These are phyloP conservation scores for Pythium pyrilobum DNA, from an alignment of 352 stramenopile genomes.

Conservation along the genomic window DNA sequence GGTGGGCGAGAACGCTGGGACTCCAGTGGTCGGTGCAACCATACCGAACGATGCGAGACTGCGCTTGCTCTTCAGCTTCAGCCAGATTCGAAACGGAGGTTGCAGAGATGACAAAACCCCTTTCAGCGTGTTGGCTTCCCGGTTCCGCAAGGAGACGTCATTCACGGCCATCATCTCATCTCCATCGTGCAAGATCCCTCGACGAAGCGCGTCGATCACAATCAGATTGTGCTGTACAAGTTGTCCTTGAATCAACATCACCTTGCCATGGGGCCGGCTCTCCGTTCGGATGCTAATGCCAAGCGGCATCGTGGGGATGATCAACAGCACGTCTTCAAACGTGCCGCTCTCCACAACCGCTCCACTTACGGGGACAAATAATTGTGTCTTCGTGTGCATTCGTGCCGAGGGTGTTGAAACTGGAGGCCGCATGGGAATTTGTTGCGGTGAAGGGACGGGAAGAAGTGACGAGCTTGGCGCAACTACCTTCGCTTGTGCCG, in stretches of 20 bases:
- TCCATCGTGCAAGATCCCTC: constrained; percentile 45
- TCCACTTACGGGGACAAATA: constrained; percentile 10
- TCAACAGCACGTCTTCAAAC: constrained; percentile 58
- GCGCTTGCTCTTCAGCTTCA: constrained; percentile 39
- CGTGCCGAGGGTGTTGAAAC: neutral
- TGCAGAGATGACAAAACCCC: constrained; percentile 28
- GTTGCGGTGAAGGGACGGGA: neutral
- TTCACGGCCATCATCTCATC: constrained; percentile 71
- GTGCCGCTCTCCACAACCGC: neutral
- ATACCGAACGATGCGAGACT: constrained; percentile 10
- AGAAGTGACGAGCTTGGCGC: neutral
- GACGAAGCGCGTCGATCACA: constrained; percentile 37
- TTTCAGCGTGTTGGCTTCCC: constrained; percentile 23
- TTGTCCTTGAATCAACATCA: constrained; percentile 10
- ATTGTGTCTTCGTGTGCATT: constrained; percentile 9
- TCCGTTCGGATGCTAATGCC: constrained; percentile 40
- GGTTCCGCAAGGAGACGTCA: constrained; percentile 33
- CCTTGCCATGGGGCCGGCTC: constrained; percentile 7
- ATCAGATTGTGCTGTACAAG: constrained; percentile 24
- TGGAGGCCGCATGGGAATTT: too few species aligned
- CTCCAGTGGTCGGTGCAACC: neutral
- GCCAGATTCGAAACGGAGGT: constrained; percentile 49
- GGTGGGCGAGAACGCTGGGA: neutral
- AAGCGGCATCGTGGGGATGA: constrained; percentile 49
- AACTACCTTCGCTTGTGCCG: neutral